Evolutionary conservation across 257 asterid species (phyloP), one percentile per base, ranked within the genome.

Genomic region (Paraleonurus japonicus): DNA sequence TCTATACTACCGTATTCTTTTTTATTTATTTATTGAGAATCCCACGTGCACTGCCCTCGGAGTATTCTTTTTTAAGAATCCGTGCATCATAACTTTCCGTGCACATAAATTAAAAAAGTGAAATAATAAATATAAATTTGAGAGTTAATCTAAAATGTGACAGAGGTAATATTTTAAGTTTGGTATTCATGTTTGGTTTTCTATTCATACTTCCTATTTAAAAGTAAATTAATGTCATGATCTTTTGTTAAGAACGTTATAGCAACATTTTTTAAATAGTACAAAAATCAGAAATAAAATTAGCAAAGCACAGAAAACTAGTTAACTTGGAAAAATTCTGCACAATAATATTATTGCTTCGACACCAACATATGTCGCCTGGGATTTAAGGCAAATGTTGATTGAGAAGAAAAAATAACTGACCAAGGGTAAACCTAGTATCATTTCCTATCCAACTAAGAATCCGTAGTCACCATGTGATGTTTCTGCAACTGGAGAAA

Each of bases 301-400:
- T 26, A 30, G 32, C 22, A 53, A 69, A 50, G 54, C 39, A 51
- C 10, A 30, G 22, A 27, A 69, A 6, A 39, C 32, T 70, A 70
- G 47, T 5, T 45, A 50, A 24, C 45, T 9, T 30, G 13, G 48
- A 23, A 45, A 39, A 23, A 54, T 24, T 47, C 39, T 62, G 43
- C 54, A 51, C 77, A 73, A 50, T 5, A 13, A 43, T 43, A 15
- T 43, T 43, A 15, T 43, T 13, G 51, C 51, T 15, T 43, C 48
- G 16, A 35, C 26, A 62, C 48, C 17, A 51, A 73, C 64, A 65
- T 51, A 51, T 50, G 8, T n/a, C 48, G 70, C 78, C 78, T 57
- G 37, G n/a, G 48, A 22, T 35, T 64, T 5, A 2, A 32, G 59
- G 72, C 71, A 68, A 74, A 53, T 48, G 27, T 59, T 67, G 45